Conservation (phyloP, 208 protist species). For the Trypanosoma congolense region DNA sequence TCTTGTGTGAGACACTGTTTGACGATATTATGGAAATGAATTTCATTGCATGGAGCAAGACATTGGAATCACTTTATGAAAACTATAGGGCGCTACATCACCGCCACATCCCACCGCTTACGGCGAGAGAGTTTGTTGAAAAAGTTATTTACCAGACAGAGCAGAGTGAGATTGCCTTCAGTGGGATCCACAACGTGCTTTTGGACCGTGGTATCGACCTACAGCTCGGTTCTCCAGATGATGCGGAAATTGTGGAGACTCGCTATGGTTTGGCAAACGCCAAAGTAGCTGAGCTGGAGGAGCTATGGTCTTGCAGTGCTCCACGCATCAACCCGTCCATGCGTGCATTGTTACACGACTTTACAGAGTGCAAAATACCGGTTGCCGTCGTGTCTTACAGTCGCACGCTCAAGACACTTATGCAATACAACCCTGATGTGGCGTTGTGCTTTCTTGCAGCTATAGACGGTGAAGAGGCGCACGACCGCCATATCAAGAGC, state of each 20-base stretch:
- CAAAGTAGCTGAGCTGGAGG: constrained; percentile 83
- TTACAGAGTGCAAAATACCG: constrained; percentile 53
- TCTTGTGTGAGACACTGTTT: constrained; percentile 77
- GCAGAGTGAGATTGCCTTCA: constrained; percentile 73
- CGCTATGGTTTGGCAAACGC: constrained; percentile 86
- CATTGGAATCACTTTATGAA: constrained; percentile 83
- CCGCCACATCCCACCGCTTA: constrained; percentile 66
- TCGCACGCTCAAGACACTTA: constrained; percentile 57
- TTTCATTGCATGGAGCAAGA: constrained; percentile 79
- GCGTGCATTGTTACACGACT: constrained; percentile 44
- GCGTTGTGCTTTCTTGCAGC: constrained; percentile 55
- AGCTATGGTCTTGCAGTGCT: constrained; percentile 51
- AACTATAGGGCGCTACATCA: constrained; percentile 79
- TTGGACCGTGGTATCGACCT: constrained; percentile 61
- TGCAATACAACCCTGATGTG: constrained; percentile 52
- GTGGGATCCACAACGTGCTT: constrained; percentile 82
- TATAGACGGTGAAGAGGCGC: constrained; percentile 87
- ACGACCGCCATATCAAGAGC: constrained; percentile 68
- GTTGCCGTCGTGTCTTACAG: constrained; percentile 82
- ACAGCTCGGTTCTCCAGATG: constrained; percentile 76
- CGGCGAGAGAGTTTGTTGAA: constrained; percentile 74
- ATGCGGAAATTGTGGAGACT: constrained; percentile 89
- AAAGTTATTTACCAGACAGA: constrained; percentile 82
- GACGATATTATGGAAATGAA: constrained; percentile 84
- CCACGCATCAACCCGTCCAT: constrained; percentile 56